Percentiles rank a stretch among this genome's conserved stretches.
Conservation (phyloP, 2,329 filamentous ascomycete genomes). For the Aspergillaceae sp. region DNA sequence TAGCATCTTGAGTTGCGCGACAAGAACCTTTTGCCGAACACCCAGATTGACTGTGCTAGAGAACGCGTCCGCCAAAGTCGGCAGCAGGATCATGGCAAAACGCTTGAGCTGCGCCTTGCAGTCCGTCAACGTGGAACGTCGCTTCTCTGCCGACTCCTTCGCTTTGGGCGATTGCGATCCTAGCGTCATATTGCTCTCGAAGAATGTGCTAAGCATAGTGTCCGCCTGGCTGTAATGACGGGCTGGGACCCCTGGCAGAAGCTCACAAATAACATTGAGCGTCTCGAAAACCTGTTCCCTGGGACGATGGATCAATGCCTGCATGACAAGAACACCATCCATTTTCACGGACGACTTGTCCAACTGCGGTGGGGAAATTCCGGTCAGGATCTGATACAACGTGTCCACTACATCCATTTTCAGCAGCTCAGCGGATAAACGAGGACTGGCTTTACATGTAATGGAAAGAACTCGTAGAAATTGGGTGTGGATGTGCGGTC, state of each 20-base stretch:
- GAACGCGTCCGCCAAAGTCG: constrained; percentile 91
- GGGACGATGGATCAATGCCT: constrained; percentile 89
- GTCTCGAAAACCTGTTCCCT: constrained; percentile 96
- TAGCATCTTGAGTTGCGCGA: constrained; percentile 95
- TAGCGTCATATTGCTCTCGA: constrained; percentile 39
- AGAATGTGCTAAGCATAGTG: constrained; percentile 37
- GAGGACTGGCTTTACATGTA: constrained; percentile 78
- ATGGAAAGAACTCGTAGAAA: constrained; percentile 89
- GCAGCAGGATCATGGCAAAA: constrained; percentile 86
- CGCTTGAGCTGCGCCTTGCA: constrained; percentile 82
- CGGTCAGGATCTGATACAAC: constrained; percentile 91
- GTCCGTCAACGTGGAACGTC: constrained; percentile 69
- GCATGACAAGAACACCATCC: constrained; percentile 97
- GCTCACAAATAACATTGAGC: constrained; percentile 91
- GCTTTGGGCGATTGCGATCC: constrained; percentile 25
- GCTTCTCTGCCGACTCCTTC: constrained; percentile 61
- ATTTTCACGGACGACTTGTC: constrained; percentile 52
- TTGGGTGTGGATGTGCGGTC: constrained; percentile 88
- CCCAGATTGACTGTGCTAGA: constrained; percentile 94
- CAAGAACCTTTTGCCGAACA: constrained; percentile 89
- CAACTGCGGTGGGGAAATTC: constrained; percentile 77
- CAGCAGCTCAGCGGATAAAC: constrained; percentile 78
- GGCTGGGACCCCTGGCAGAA: constrained; percentile 66
- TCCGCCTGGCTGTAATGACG: constrained; percentile 46
- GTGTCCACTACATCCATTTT: constrained; percentile 97